These are phyloP conservation scores for Colletotrichum siamense DNA, from an alignment of 2,329 filamentous ascomycete species.

Conservation along the genomic window DNA sequence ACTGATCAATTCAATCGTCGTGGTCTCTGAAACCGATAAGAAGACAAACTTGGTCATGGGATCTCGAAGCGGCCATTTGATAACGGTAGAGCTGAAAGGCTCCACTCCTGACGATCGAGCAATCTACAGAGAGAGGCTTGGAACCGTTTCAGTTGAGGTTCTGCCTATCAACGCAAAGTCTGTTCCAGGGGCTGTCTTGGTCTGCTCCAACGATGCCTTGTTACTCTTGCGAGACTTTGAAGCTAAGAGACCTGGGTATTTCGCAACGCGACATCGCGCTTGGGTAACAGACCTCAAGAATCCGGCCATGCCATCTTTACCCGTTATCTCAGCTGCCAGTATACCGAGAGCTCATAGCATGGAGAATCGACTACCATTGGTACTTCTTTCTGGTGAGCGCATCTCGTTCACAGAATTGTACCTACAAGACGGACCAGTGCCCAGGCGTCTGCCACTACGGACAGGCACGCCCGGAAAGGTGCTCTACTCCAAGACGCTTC, in stretches of 20 bases:
- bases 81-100: constrained; percentile 39
- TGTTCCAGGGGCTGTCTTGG: constrained; percentile 37
- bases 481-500: constrained; percentile 59
- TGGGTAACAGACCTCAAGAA: constrained; percentile 59
- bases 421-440: constrained; percentile 48
- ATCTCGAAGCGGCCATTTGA: constrained; percentile 57
- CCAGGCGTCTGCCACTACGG: constrained; percentile 51
- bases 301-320: constrained; percentile 48
- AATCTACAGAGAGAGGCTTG: constrained; percentile 38
- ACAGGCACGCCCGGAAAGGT: constrained; percentile 54
- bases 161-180: constrained; percentile 25
- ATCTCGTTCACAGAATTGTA: constrained; percentile 61
- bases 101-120: constrained; percentile 26
- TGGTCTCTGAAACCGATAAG: constrained; percentile 30
- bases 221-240: constrained; percentile 47
- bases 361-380: constrained; percentile 45
- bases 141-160: constrained; percentile 40
- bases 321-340: constrained; percentile 52
- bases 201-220: constrained; percentile 55
- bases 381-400: constrained; percentile 54
- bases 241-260: constrained; percentile 28
- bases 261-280: constrained; percentile 49
- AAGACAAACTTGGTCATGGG: constrained; percentile 46
- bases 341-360: constrained; percentile 44
- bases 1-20: constrained; percentile 49